These are phyloP conservation scores for Calonectria ilicicola DNA, from an alignment of 2,329 filamentous ascomycete genomes.

Conservation along the genomic window DNA sequence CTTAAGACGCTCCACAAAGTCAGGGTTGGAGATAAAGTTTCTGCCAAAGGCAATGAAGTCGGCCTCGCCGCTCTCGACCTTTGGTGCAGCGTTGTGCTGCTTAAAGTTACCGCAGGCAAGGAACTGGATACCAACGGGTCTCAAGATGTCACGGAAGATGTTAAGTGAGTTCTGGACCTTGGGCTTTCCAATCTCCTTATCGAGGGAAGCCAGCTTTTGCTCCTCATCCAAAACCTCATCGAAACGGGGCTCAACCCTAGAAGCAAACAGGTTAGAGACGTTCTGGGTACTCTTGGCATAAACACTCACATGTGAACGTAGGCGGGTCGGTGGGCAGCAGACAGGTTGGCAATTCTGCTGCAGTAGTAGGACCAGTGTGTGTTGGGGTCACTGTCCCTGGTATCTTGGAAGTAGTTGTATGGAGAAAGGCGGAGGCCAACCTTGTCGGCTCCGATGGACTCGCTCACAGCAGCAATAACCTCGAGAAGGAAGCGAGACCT, in stretches of 20 bases:
- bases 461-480: slow-evolving; percentile 29
- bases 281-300: accelerated
- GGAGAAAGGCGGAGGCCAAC: slow-evolving; percentile 37
- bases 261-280: not conserved
- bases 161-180: slow-evolving; percentile 47
- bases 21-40: slow-evolving; percentile 46
- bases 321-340: slow-evolving; percentile 47
- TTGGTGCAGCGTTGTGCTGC: slow-evolving; percentile 52
- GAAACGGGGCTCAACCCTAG: slow-evolving; percentile 59
- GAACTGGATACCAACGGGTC: slow-evolving; percentile 55
- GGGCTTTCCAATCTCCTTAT: slow-evolving; percentile 24
- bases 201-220: slow-evolving; percentile 55
- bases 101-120: slow-evolving; percentile 63
- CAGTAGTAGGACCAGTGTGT: slow-evolving; percentile 52
- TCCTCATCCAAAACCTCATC: slow-evolving; percentile 59
- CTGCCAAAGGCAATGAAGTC: slow-evolving; percentile 46
- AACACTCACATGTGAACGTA: slow-evolving; percentile 59
- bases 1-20: slow-evolving; percentile 43
- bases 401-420: slow-evolving; percentile 49
- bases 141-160: slow-evolving; percentile 54
- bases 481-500: slow-evolving; percentile 35
- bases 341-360: slow-evolving; percentile 48
- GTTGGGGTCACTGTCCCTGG: slow-evolving; percentile 46
- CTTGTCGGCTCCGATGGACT: slow-evolving; percentile 35
- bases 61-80: slow-evolving; percentile 49